phyloP scores from a whole-genome alignment of 805 yeast species.

The Lipomyces chichibuensis region DNA sequence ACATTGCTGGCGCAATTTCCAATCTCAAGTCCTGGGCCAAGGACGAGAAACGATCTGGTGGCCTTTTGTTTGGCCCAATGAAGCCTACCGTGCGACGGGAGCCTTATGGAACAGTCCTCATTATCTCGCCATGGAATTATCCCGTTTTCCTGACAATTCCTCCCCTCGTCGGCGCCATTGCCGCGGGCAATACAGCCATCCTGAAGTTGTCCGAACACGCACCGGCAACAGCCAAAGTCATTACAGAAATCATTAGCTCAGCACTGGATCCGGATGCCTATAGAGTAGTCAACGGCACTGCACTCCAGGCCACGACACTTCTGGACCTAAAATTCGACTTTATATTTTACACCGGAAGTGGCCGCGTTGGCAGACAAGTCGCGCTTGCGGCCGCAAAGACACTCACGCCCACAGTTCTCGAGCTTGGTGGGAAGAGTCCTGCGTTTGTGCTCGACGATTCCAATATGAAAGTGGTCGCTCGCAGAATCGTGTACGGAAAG shows the following conservation, averaged over 20 bases:
- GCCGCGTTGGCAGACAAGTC: conserved; percentile 72
- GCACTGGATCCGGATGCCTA: conserved; percentile 62
- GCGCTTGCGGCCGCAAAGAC: conserved; percentile 82
- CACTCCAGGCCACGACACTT: conserved; percentile 62
- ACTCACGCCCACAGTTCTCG: conserved; percentile 78
- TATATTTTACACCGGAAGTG: conserved; percentile 84
- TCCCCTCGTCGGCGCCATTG: conserved; percentile 78
- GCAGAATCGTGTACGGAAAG: conserved; percentile 76
- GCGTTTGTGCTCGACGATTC: conserved; percentile 63
- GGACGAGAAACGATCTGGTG: conserved; percentile 46
- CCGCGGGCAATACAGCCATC: conserved; percentile 81
- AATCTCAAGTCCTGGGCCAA: conserved; percentile 64
- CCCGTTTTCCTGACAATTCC: conserved; percentile 66
- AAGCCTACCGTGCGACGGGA: conserved; percentile 41
- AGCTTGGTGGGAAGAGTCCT: conserved; percentile 95
- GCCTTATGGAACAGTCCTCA: conserved; percentile 65
- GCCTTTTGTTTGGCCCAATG: conserved; percentile 14
- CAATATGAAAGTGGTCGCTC: conserved; percentile 50
- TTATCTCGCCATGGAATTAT: conserved; percentile 81
- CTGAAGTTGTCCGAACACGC: conserved; percentile 75
- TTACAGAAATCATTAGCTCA: conserved; percentile 58
- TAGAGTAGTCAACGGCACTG: conserved; percentile 71
- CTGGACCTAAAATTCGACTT: conserved; percentile 72
- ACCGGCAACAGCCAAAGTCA: conserved; percentile 60
- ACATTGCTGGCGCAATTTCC: conserved; percentile 61